phyloP scores from a whole-genome alignment of 1,139 yeast species.

The Pichia sp. region DNA sequence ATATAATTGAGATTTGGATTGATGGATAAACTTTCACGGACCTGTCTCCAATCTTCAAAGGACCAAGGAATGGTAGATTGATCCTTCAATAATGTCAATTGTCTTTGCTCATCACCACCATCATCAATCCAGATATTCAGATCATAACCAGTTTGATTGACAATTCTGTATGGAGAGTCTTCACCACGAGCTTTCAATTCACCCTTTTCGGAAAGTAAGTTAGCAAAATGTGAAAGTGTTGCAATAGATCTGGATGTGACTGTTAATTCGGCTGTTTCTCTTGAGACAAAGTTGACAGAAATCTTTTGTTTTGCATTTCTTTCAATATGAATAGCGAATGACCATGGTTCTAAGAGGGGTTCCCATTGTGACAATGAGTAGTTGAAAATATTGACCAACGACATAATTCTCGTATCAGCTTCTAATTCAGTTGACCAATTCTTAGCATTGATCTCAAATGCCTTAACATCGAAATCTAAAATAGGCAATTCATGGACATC shows the following conservation, averaged over 20 bases:
- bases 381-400: slow-evolving; percentile 79
- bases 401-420: slow-evolving; percentile 67
- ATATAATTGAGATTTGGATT: slow-evolving; percentile 59
- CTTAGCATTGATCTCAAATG: slow-evolving; percentile 68
- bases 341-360: slow-evolving; percentile 89
- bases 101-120: slow-evolving; percentile 22
- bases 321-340: slow-evolving; percentile 70
- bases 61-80: slow-evolving; percentile 74
- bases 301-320: slow-evolving; percentile 47
- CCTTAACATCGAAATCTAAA: slow-evolving; percentile 72
- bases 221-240: slow-evolving; percentile 64
- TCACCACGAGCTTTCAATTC: slow-evolving; percentile 68
- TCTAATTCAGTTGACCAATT: slow-evolving; percentile 91
- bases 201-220: slow-evolving; percentile 51
- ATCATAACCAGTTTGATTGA: slow-evolving; percentile 84
- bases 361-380: slow-evolving; percentile 97
- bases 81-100: slow-evolving; percentile 43
- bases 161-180: slow-evolving; percentile 76
- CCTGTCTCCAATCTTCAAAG: slow-evolving; percentile 89
- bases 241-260: slow-evolving; percentile 82
- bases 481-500: slow-evolving; percentile 94
- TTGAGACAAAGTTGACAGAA: slow-evolving; percentile 62
- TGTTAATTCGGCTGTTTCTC: slow-evolving; percentile 76
- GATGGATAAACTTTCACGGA: slow-evolving; percentile 77
- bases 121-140: slow-evolving; percentile 74